Evolutionary conservation across 148 eudicot species (phyloP), one percentile per base, ranked within the genome.

Genomic region (Vaccinium darrowii): DNA sequence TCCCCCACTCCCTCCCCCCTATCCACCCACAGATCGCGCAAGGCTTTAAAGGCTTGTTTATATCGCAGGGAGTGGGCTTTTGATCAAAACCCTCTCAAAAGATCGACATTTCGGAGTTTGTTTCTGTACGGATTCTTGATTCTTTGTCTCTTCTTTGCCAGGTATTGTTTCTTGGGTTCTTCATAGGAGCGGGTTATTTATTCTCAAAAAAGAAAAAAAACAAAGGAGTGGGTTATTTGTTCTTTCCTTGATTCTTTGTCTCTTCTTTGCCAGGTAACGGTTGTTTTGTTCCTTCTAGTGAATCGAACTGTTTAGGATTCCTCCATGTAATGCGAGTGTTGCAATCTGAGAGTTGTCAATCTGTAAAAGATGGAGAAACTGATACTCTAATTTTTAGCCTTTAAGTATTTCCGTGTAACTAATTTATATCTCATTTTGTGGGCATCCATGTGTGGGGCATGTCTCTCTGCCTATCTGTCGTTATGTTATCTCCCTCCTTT

Each of bases 101-200:
- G 54, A 47, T 73, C 71, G 60, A 30, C 83, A 51, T 84, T 82
- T 83, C 81, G 67, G 27, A 21, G 83, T 67, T 47, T 50, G 21
- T 23, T 18, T 67, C 25, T 51, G 16, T 23, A 81, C 47, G 30
- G 57, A 21, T 52, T 81, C 33, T 76, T 69, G 73, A 60, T 8
- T 36, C 39, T 81, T 76, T 12, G 58, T 71, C 1, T 19, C 79
- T 39, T 79, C 60, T 43, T 18, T 36, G 21, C 16, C 54, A 56
- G n/a, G 2, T 52, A 2, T 74, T 60, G 80, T 80, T 73, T 79
- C 33, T 50, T 5, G 69, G 19, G 39, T 52, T 8, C 27, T 56
- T 73, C 30, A 33, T 3, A 12, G 62, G 23, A 52, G 43, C 76
- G 53, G 67, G 54, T 52, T 85, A 62, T 74, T 8, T 56, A 23